These are phyloP conservation scores for Triticum turgidum DNA, from an alignment of 176 grass and related monocot genomes.

Conservation along the genomic window DNA sequence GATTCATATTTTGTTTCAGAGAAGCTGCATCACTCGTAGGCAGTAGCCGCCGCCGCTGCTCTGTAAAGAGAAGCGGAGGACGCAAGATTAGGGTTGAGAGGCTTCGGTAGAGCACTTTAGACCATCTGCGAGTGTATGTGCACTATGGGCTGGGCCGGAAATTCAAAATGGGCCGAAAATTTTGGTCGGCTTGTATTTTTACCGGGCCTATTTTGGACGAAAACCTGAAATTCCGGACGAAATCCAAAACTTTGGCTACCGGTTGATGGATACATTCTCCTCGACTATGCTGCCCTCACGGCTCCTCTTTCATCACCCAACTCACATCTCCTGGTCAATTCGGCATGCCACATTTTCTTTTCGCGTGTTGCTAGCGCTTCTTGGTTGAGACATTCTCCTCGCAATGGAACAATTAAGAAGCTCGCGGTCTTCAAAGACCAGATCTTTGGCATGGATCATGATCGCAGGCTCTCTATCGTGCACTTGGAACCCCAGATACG, in stretches of 20 bases:
- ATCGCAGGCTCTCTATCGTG: conserved; percentile 9
- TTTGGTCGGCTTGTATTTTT: no score
- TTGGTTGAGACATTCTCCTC: background rate
- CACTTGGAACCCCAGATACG: background rate
- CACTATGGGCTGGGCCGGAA: no score
- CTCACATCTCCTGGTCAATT: background rate
- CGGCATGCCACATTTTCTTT: background rate
- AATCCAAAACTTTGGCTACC: background rate
- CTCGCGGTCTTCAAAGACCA: background rate
- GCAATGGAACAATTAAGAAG: background rate
- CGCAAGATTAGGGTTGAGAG: no score
- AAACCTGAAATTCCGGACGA: no score
- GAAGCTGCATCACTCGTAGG: background rate
- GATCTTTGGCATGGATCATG: no score
- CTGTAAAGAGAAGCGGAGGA: no score
- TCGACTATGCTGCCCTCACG: background rate
- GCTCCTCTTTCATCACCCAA: background rate
- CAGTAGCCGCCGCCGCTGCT: no score
- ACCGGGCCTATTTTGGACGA: no score
- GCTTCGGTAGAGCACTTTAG: no score
- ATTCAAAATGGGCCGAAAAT: no score
- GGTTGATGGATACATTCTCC: background rate
- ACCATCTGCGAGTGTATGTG: no score
- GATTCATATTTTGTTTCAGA: background rate
- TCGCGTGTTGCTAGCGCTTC: background rate